These are phyloP conservation scores for Pseudogymnoascus sp. DNA, from an alignment of 2,329 filamentous ascomycete species.

Conservation along the genomic window DNA sequence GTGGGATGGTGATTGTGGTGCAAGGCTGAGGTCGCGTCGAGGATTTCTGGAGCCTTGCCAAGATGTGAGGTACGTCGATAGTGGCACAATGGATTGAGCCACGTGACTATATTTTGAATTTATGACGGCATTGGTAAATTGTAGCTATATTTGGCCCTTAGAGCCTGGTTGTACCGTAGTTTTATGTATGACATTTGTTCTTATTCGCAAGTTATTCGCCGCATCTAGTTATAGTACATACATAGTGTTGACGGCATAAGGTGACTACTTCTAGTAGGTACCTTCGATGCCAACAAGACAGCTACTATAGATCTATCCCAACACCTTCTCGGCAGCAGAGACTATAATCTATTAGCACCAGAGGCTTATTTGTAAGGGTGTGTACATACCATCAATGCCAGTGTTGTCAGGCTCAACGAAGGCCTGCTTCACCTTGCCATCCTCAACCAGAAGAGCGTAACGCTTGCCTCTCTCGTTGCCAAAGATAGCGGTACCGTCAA, in stretches of 20 bases:
- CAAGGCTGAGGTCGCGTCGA: conserved; percentile 7
- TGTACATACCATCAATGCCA: conserved; percentile 48
- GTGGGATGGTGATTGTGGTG: conserved; percentile 1
- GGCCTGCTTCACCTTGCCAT: conserved; percentile 74
- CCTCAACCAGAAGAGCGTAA: conserved; percentile 73
- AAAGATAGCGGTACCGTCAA: conserved; percentile 72
- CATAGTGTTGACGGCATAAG: neutral
- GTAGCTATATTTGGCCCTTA: neutral
- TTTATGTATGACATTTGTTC: neutral
- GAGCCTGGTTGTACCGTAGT: neutral
- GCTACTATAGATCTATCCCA: conserved; percentile 26
- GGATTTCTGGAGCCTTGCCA: conserved; percentile 6
- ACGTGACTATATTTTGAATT: neutral
- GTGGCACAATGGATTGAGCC: neutral
- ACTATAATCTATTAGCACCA: conserved; percentile 27
- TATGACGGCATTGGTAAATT: neutral
- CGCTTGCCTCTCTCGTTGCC: conserved; percentile 78
- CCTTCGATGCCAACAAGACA: neutral
- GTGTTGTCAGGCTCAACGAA: conserved; percentile 86
- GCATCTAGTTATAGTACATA: neutral
- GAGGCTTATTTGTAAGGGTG: neutral
- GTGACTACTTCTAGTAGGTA: neutral
- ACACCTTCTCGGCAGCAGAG: conserved; percentile 40
- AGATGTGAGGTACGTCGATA: neutral
- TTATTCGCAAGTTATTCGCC: neutral